Conservation (phyloP, 345 rosid species). For the Lenwebbia sp. region DNA sequence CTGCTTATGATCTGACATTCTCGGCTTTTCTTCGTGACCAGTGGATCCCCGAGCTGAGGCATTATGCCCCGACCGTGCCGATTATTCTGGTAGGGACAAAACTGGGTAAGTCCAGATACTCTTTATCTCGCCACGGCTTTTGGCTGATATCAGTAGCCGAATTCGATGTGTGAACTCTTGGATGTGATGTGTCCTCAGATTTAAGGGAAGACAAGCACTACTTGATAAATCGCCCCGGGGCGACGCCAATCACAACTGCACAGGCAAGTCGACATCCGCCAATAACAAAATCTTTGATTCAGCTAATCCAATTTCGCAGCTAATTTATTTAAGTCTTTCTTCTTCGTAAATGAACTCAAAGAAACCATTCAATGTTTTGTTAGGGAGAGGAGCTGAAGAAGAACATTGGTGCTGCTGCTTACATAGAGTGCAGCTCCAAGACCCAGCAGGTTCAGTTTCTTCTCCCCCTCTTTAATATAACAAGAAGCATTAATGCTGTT, state of each 20-base stretch:
- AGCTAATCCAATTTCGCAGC: background rate
- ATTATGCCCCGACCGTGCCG: conserved; percentile 46
- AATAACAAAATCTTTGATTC: background rate
- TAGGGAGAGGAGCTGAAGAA: conserved; percentile 54
- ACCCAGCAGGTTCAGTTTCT: conserved; percentile 28
- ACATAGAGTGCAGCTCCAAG: conserved; percentile 49
- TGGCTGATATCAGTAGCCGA: background rate
- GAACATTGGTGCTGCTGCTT: conserved; percentile 37
- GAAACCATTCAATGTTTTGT: background rate
- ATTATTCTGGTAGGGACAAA: conserved; percentile 45
- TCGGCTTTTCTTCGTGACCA: background rate
- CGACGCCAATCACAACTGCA: conserved; percentile 27
- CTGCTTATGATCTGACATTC: background rate
- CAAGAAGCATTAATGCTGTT: conserved; percentile 24
- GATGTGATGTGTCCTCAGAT: conserved; percentile 17
- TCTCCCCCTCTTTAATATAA: background rate
- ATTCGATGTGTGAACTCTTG: background rate
- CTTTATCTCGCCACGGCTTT: background rate
- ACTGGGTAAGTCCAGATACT: conserved; percentile 19
- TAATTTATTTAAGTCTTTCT: background rate
- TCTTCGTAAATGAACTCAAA: background rate
- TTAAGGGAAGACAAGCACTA: conserved; percentile 38
- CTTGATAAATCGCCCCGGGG: conserved; percentile 31
- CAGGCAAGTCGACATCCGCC: conserved; percentile 13
- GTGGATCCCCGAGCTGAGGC: conserved; percentile 52